Conservation (phyloP, 139 green algal genomes). For the Tetradesmus obliquus region DNA sequence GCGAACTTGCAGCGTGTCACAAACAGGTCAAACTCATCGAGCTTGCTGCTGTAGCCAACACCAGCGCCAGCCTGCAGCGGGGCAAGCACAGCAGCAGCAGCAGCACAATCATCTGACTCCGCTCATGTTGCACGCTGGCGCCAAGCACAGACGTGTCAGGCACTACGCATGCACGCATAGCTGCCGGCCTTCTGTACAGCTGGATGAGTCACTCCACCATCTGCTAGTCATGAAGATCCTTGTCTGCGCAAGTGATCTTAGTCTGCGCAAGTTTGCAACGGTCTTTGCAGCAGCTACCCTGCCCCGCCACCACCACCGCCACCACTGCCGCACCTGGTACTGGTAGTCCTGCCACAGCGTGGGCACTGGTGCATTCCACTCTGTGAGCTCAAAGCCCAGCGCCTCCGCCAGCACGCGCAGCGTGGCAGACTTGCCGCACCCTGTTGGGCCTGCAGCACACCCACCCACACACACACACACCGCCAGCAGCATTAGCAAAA, state of each 20-base stretch:
- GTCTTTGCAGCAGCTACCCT: background rate
- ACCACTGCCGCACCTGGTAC: slow-evolving; percentile 52
- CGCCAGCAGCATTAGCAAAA: too few species aligned
- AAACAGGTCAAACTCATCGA: slow-evolving; percentile 85
- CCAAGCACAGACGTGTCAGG: background rate
- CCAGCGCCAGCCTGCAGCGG: slow-evolving; percentile 25
- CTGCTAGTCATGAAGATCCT: background rate
- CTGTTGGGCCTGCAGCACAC: slow-evolving; percentile 66
- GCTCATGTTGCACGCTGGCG: background rate
- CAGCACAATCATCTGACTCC: background rate
- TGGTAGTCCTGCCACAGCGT: slow-evolving; percentile 74
- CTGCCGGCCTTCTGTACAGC: too few species aligned
- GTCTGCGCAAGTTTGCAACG: too few species aligned
- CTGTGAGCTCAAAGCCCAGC: slow-evolving; percentile 72
- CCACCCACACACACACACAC: background rate
- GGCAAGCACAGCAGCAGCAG: background rate
- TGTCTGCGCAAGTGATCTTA: too few species aligned
- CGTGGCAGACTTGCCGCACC: slow-evolving; percentile 77
- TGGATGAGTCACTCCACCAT: too few species aligned
- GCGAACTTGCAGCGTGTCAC: slow-evolving; percentile 73
- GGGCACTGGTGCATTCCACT: slow-evolving; percentile 74
- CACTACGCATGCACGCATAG: too few species aligned
- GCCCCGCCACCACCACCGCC: background rate
- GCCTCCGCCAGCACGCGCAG: slow-evolving; percentile 65
- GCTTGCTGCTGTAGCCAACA: slow-evolving; percentile 72